Base-by-base conservation (phyloP, 768 basidiomycete genomes). In the Lentinula raphanica region DNA sequence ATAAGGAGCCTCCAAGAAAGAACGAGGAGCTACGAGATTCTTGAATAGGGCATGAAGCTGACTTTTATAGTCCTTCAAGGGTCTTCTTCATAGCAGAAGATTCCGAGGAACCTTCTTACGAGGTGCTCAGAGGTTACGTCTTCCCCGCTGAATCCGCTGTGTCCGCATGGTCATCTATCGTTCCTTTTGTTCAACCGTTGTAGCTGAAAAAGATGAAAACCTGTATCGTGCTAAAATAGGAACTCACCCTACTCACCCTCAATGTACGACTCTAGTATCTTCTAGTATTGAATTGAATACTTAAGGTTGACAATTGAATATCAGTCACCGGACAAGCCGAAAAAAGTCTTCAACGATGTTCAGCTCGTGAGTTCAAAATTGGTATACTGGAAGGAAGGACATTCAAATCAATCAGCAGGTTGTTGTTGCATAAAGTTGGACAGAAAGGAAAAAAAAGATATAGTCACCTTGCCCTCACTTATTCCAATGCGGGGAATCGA, bases 401-500 rank as follows among this genome's bases (percentile, higher is more conserved):
- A 44, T 44, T 5, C 42, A 23, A 19, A 23, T 19, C 23, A n/a
- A n/a, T n/a, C n/a, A n/a, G 15, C 13, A 42, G 21, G 6, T 23
- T 17, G 3, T 6, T 7, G 15, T 5, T 4, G 40, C 21, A 6
- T 23, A n/a, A 23, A n/a, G 15, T 23, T 9, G 25, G 9, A 21
- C 31, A 50, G 11, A 13, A 19, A 0, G 6, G 49, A 50, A n/a
- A 29, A 50, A 35, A 42, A 21, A 44, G 11, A 44, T 35, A 13
- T 35, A 27, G n/a, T n/a, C n/a, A n/a, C n/a, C 25, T 25, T 21
- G 4, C 13, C 23, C 2, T 17, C 6, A n/a, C 1, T 0, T 11
- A 27, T 53, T 53, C 51, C 51, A 53, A 53, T 53, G 51, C 51
- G 51, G 51, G 35, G 51, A 53, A 53, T 53, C 51, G 51, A 53